A percentile compares a stretch with the other conserved stretches of the same genome.
These are phyloP conservation scores for Arthrobotrys musiformis DNA, from an alignment of 2,329 filamentous ascomycete genomes.

Conservation along the genomic window DNA sequence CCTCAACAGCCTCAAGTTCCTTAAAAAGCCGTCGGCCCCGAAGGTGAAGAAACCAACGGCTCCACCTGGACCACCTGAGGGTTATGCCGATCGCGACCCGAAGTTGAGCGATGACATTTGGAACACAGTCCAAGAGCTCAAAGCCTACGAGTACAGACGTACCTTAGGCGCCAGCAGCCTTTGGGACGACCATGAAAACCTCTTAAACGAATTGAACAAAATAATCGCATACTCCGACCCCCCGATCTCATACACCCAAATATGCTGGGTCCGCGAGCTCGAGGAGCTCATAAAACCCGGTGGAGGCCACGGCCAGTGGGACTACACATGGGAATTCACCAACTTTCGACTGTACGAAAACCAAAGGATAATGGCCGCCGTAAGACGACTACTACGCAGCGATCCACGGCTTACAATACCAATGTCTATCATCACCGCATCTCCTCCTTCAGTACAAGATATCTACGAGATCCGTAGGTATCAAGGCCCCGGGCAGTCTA, in stretches of 20 bases:
- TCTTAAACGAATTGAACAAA: slow-evolving; percentile 38
- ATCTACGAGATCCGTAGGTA: slow-evolving; percentile 13
- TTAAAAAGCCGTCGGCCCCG: background rate
- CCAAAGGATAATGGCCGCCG: background rate
- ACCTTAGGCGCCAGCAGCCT: slow-evolving; percentile 20
- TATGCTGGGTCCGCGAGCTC: background rate
- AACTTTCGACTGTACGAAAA: background rate
- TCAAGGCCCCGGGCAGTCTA: background rate
- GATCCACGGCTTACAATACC: slow-evolving; percentile 1
- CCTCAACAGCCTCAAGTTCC: background rate
- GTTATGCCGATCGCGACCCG: background rate
- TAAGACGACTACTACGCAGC: background rate
- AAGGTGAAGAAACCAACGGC: background rate
- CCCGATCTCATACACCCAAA: background rate
- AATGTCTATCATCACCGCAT: background rate
- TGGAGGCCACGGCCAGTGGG: slow-evolving; percentile 27
- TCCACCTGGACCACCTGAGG: background rate
- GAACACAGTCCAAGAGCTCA: slow-evolving; percentile 8
- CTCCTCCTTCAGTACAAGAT: slow-evolving; percentile 10
- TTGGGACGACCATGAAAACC: slow-evolving; percentile 27
- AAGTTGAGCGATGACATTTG: slow-evolving; percentile 13
- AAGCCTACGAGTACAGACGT: slow-evolving; percentile 16
- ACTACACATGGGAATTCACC: background rate
- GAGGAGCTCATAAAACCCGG: background rate
- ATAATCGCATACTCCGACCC: slow-evolving; percentile 10